Conservation (phyloP, 1,284 basidiomycete species). For the Ustilago shanxiensis region DNA sequence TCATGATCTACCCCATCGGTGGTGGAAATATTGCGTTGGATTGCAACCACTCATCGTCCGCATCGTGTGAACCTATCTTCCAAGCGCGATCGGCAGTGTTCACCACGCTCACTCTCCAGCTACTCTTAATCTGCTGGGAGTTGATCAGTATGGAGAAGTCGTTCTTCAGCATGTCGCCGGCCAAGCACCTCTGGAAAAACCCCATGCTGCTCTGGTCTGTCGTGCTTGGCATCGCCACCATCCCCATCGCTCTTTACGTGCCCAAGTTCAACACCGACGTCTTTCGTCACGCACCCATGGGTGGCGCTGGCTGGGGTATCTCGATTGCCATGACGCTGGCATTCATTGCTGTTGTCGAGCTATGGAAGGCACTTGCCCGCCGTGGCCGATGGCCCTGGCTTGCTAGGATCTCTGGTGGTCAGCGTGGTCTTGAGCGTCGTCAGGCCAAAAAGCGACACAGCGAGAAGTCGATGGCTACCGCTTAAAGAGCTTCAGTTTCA, state of each 20-base stretch:
- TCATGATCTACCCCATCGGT: conserved; percentile 63
- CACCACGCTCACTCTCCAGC: conserved; percentile 59
- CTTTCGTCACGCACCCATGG: conserved; percentile 58
- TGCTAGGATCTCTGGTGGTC: conserved; percentile 58
- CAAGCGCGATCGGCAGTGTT: conserved; percentile 64
- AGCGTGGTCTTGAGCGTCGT: conserved; percentile 46
- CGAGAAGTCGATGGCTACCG: conserved; percentile 18
- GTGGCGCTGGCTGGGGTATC: conserved; percentile 59
- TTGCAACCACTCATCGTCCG: conserved; percentile 59
- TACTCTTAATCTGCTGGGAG: conserved; percentile 63
- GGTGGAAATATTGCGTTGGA: conserved; percentile 50
- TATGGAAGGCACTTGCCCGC: conserved; percentile 61
- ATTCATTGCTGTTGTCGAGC: conserved; percentile 54
- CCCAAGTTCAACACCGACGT: conserved; percentile 64
- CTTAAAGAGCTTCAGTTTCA: neutral
- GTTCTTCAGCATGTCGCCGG: conserved; percentile 57
- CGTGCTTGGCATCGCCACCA: conserved; percentile 52
- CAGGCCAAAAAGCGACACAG: conserved; percentile 29
- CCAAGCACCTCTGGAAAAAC: conserved; percentile 59
- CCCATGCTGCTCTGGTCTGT: conserved; percentile 62
- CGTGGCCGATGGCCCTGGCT: conserved; percentile 61
- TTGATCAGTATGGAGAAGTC: conserved; percentile 61
- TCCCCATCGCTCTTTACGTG: conserved; percentile 64
- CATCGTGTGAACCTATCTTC: conserved; percentile 58
- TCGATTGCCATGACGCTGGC: conserved; percentile 52